phyloP scores from a whole-genome alignment of 148 eudicot genomes.

The Silene conica region DNA sequence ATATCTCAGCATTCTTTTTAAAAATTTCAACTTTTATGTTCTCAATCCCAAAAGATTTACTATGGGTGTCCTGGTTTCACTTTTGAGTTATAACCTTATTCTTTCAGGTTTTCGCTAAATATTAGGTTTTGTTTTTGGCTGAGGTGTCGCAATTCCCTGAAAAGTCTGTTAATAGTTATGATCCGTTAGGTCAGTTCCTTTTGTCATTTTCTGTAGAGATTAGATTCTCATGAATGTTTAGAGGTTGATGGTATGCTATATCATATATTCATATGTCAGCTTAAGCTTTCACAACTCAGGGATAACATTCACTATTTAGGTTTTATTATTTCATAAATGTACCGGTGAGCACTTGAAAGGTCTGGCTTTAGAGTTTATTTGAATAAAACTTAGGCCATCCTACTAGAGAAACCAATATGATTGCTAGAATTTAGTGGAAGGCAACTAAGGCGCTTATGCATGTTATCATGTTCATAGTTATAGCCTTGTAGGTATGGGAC shows the following conservation, averaged over 20 bases:
- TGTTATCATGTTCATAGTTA: background rate
- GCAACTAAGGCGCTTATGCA: background rate
- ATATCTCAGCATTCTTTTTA: no score
- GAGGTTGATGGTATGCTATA: background rate
- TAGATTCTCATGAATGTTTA: background rate
- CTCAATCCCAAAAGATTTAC: no score
- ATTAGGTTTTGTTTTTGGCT: background rate
- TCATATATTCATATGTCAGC: background rate
- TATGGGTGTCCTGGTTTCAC: no score
- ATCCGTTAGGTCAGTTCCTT: background rate
- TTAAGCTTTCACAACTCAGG: background rate
- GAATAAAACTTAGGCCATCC: background rate
- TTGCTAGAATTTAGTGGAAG: background rate
- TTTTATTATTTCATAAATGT: no score
- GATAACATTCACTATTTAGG: background rate
- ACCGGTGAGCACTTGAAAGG: background rate
- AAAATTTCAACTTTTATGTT: no score
- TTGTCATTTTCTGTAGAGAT: background rate
- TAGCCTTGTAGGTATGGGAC: background rate
- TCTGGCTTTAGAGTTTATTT: background rate
- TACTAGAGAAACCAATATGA: background rate
- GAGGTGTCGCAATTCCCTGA: background rate
- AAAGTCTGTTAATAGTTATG: background rate
- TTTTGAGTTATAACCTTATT: no score
- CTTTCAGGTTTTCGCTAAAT: background rate